Base-by-base conservation (phyloP, 139 green algal species). In the Pycnococcus provasolii region DNA sequence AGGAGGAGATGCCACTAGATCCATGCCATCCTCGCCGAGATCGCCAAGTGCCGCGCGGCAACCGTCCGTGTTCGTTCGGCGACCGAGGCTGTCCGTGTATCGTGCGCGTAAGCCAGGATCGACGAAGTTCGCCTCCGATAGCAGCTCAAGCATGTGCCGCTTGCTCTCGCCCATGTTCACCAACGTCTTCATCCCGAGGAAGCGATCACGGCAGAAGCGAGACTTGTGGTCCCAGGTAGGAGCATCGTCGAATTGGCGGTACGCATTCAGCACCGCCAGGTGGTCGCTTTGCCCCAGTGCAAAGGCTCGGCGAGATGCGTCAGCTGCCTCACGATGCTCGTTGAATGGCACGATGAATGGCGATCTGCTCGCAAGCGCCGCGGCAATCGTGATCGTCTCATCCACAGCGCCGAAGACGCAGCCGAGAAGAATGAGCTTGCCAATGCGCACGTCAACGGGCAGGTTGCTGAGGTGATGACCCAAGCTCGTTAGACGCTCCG, bases 301-400 rank as follows among this genome's bases (percentile, higher is more conserved):
- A 48, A 70, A 70, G 6, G 58, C 51, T 45, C 42, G 43, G 60
- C 70, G 65, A 42, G 45, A 42, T n/a, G 48, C 46, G 51, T 75
- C 69, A 4, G 61, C 69, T 3, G 42, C 54, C 37, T 77, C 71
- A 39, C 66, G 51, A 9, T 42, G 50, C 42, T 72, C 71, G 40
- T 47, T 13, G 26, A 26, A 26, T 37, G 71, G 64, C 5, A 52
- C 64, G 15, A 77, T 40, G 64, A 77, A 77, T 2, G 71, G 71
- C 26, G 58, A 68, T 15, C 66, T 87, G 79, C 90, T 79, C 45
- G 69, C 78, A 41, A 90, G 75, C 57, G 68, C 81, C 44, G 90
- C 89, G 0, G 89, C 89, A 4, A 95, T 59, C 11, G 87, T 94
- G 53, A 86, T 69, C 1, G 79, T 82, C 4, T 86, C 81, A 1